Evolutionary conservation across 2,329 filamentous ascomycete species (phyloP), one percentile per base, ranked within the genome.

Genomic region (Phoma sp.): DNA sequence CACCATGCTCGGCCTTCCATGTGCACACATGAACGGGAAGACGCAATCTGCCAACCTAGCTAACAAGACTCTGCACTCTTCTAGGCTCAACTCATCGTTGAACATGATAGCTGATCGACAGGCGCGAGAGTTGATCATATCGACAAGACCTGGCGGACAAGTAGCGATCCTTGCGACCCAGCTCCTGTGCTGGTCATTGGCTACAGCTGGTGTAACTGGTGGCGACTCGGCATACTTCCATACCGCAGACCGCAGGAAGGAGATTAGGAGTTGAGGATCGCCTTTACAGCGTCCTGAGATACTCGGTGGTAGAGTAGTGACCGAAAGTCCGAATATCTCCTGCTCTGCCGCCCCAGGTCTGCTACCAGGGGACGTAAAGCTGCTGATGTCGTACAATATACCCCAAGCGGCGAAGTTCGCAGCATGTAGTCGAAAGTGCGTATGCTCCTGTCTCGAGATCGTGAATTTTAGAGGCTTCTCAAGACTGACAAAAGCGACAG

Each of bases 81-180:
- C 74, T 0, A 70, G 59, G 0, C 79, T 80, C 7, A 95, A 75
- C 6, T 77, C 69, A 66, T 96, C 91, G 63, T 94, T 94, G 75
- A 96, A 96, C 90, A 93, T 94, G 70, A 95, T 87, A 2, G 91
- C 90, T 32, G 89, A 91, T 48, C 90, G 82, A 67, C 91, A 95
- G 1, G 91, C 86, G 51, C 89, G 83, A 0, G 89, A 92, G 67
- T 92, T 88, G 4, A 94, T 76, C 69, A 94, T 76, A 27, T 96
- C 90, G 4, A 96, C 65, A 12, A 98, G 86, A 0, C 89, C 88
- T 24, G 82, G 80, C 0, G 94, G 93, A 63, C 91, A 96, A 2
- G 81, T 81, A 27, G 86, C 84, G 36, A 96, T 85, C 6, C 79
- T 79, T 1, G 81, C 75, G 1, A 89, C 76, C 88, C 89, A 92